Base-by-base conservation (phyloP, 208 protist species). In the Herpetomonas samuelpessoai region DNA sequence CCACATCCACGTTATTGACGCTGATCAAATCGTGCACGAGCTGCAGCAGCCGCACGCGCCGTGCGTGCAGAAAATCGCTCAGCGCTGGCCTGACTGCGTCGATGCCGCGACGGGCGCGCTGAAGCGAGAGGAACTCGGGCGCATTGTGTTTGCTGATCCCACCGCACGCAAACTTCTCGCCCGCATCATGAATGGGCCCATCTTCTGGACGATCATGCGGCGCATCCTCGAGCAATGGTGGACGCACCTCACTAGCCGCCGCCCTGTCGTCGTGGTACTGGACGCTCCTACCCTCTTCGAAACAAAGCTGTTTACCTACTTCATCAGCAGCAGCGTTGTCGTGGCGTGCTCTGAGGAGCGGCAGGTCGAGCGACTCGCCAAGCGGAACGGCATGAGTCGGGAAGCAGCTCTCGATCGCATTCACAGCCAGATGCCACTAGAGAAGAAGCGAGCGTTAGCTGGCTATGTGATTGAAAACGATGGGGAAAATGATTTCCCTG, bases 231-330 rank as follows among this genome's bases (percentile, higher is more conserved):
- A 45, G 0, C 46, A 71, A 9, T 96, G 86, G 85, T 89, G 83
- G 86, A 26, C 57, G 27, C 72, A 68, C 29, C 30, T 87, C 46
- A 61, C 49, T 45, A 46, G 58, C 18, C 49, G 57, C 10, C 57
- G 59, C 10, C 45, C 68, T 28, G 48, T n/a, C 14, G 55, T 91
- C 16, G 88, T 97, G 35, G 72, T 97, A 18, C 75, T 97, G 19
- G 92, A 97, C 65, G 87, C 79, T 18, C 92, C 92, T 30, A 86
- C 88, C 30, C 71, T 97, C 27, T 96, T 90, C 53, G 88, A 95
- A 56, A 90, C 89, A 10, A 74, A 75, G n/a, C 69, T 77, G 22
- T 90, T 96, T 58, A 84, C 71, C 16, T 81, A 70, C 62, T 88
- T 93, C 54, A 73, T 96, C 30, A 88, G 81, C 62, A 52, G 38